Percentiles rank a stretch among this genome's conserved stretches.
Conservation (phyloP, 23 red algal genomes). For the Gracilaria gracilis region DNA sequence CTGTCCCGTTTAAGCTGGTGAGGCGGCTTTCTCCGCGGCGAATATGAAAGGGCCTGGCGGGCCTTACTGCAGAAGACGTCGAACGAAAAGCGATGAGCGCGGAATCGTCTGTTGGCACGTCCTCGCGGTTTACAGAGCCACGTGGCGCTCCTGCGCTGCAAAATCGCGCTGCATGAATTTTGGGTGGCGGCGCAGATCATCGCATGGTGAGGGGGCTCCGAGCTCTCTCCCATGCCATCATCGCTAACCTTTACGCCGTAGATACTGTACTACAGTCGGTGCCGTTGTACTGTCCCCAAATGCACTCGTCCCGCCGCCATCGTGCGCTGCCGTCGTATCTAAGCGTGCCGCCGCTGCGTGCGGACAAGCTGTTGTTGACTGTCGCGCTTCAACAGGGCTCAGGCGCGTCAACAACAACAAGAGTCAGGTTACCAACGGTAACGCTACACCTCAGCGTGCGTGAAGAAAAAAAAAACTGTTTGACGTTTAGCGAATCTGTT, state of each 20-base stretch:
- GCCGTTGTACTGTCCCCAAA: neutral
- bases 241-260: too few relatives aligned
- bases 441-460: too few relatives aligned
- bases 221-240: too few relatives aligned
- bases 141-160: neutral
- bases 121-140: slow-evolving; percentile 14
- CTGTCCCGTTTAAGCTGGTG: neutral
- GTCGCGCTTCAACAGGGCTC: neutral
- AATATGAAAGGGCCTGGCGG: too few relatives aligned
- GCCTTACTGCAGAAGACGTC: too few relatives aligned
- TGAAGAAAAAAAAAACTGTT: neutral
- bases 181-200: neutral
- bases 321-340: neutral
- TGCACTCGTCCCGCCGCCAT: neutral
- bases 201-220: too few relatives aligned
- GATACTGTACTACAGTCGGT: neutral
- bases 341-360: neutral
- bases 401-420: neutral
- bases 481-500: too few relatives aligned
- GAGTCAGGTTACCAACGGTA: too few relatives aligned
- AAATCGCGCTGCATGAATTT: neutral
- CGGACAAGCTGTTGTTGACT: neutral
- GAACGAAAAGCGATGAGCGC: too few relatives aligned
- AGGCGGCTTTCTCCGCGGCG: too few relatives aligned
- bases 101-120: neutral